Base-by-base conservation (phyloP, 345 rosid genomes). In the Diplotaxis tenuifolia region DNA sequence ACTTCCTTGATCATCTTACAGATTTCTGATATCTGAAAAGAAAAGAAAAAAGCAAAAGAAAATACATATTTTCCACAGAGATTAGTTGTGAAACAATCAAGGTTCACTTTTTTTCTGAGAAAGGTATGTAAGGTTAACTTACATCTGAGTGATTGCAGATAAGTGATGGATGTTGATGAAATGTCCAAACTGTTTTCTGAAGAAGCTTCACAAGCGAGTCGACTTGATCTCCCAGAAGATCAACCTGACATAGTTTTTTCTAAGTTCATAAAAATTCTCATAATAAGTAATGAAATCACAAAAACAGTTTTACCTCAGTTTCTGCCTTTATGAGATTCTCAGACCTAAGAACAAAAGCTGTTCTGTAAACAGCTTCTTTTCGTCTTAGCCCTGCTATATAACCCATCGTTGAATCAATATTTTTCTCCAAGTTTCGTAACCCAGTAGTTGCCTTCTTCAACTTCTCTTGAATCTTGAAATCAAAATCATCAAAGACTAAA, bases 201-300 rank as follows among this genome's bases (percentile, higher is more conserved):
- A 93, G 90, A 23, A 86, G 59, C 64, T 60, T 65, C 64, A 74
- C 61, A 14, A 84, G 90, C 4, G 16, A 68, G 21, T 91, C 96
- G 12, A 91, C 98, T 83, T 86, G 96, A 80, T 93, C 88, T 0
- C 89, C 97, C 27, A 93, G 84, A 54, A 91, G 83, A 81, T 93
- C 96, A 68, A 93, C 98, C 97, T 91, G 54, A 4, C 23, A 2
- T 4, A 20, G 18, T 64, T 38, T 7, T 5, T 32, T 32, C 7
- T 7, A 29, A 9, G 25, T 38, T 34, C 29, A 6, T 55, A 55
- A 15, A 14, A 10, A 11, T 6, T 29, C 49, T 23, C 6, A 31
- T 9, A 54, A 49, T 53, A 5, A 14, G 10, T 1, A 55, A 9
- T 14, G 32, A 65, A 45, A 29, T 38, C 5, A 42, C 9, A 27